Base-by-base conservation (phyloP, 2,329 filamentous ascomycete genomes). In the Fusarium sp. region DNA sequence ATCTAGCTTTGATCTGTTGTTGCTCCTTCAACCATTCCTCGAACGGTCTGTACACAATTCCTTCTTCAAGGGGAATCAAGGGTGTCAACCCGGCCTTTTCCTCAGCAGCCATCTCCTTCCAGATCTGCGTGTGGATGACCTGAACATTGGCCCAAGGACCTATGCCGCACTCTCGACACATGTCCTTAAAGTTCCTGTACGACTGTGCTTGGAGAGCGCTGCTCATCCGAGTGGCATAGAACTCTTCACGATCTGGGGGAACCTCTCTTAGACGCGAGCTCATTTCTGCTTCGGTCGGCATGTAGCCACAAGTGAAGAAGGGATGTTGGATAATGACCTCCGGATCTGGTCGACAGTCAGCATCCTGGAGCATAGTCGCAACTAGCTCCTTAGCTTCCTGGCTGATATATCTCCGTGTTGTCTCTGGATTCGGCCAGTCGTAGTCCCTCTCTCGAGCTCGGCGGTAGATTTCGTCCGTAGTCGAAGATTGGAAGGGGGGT, bases 401-500 rank as follows among this genome's bases (percentile, higher is more conserved):
- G 57, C 88, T 92, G 66, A 92, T 91, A 66, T 87, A 86, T 72
- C 88, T 90, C 48, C 84, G 83, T 11, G 85, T 84, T 35, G 83
- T 85, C 50, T 88, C 85, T 23, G 85, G 76, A 54, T 84, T 83
- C 13, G 91, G 91, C 91, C 91, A 94, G 70, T 90, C 88, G 73
- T 93, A 94, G 70, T 93, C 90, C 66, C 89, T 83, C 67, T 88
- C 85, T 68, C 82, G 78, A 50, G 86, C 89, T 75, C 83, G 86
- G 75, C 81, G 86, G 77, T 95, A 95, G 58, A 95, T 95, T 71
- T 94, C 91, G 72, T 95, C 91, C 15, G 91, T 91, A 36, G 91
- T 94, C 11, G 89, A 88, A 11, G 95, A 96, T 77, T 99, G 95
- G 75, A 99, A 99, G 1, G 95, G 95, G 1, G 95, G 94, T 70